phyloP scores from a whole-genome alignment of 768 basidiomycete species.

The Pholiota microspora region DNA sequence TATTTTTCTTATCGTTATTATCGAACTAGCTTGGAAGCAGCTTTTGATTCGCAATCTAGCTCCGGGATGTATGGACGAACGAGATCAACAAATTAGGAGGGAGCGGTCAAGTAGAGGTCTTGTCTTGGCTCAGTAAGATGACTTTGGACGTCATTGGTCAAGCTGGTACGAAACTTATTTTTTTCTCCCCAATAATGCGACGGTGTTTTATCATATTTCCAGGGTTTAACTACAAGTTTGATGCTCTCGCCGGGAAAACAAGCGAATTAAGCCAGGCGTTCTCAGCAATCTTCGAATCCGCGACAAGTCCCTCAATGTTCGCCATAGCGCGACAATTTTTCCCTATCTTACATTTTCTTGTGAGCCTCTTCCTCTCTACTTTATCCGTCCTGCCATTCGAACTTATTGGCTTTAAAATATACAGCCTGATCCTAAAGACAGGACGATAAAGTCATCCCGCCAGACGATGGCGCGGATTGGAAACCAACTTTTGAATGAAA shows the following conservation, averaged over 20 bases:
- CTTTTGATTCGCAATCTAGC: conserved; percentile 22
- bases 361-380: conserved; percentile 15
- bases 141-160: conserved; percentile 80
- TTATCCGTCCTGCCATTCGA: not conserved
- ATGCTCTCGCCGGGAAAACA: conserved; percentile 28
- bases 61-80: conserved; percentile 46
- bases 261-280: conserved; percentile 57
- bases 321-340: conserved; percentile 31
- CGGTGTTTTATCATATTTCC: no score
- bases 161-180: conserved; percentile 47
- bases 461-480: conserved; percentile 51
- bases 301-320: conserved; percentile 32
- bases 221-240: conserved; percentile 35
- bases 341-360: conserved; percentile 38
- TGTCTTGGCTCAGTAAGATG: conserved; percentile 62
- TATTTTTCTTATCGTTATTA: conserved; percentile 26
- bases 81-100: conserved; percentile 30
- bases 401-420: not conserved
- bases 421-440: conserved; percentile 32
- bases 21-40: not conserved
- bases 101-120: conserved; percentile 47
- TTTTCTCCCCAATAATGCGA: conserved; percentile 32
- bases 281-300: conserved; percentile 44
- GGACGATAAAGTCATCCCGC: conserved; percentile 27
- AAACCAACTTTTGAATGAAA: conserved; percentile 43